Percentiles rank a stretch among this genome's conserved stretches.
Conservation (phyloP, 192 early-diverging fungal species). For the Coemansia sp. region DNA sequence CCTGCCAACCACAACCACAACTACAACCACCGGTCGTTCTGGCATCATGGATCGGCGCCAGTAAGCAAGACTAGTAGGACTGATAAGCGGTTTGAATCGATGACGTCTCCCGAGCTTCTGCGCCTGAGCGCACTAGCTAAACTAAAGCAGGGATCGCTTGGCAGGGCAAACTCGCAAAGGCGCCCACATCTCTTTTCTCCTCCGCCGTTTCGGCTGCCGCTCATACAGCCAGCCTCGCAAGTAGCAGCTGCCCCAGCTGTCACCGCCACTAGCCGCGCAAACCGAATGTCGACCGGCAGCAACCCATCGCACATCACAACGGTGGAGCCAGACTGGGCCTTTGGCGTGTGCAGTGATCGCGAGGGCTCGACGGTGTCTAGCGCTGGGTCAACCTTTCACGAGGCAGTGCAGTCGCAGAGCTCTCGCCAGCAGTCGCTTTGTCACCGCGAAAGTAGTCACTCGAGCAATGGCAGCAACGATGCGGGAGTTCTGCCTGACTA, state of each 20-base stretch:
- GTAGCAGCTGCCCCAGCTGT: background rate
- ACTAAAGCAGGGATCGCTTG: slow-evolving; percentile 7
- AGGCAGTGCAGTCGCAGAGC: background rate
- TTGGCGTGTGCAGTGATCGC: slow-evolving; percentile 6
- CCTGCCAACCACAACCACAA: background rate
- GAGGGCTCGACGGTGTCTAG: slow-evolving; percentile 21
- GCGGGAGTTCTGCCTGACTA: background rate
- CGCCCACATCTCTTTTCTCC: background rate
- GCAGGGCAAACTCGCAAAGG: background rate
- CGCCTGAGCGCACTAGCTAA: slow-evolving; percentile 20
- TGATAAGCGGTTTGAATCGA: slow-evolving; percentile 23
- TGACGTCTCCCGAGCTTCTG: slow-evolving; percentile 47
- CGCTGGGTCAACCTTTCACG: slow-evolving; percentile 23
- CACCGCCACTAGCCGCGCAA: background rate
- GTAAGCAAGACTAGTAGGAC: background rate
- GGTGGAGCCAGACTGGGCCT: slow-evolving; percentile 9
- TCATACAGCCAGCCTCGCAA: background rate
- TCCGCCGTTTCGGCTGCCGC: slow-evolving; percentile 1
- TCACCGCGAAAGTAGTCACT: slow-evolving; percentile 4
- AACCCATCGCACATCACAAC: slow-evolving; percentile 22
- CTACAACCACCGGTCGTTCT: slow-evolving; percentile 15
- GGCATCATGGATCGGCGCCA: slow-evolving; percentile 15
- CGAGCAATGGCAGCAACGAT: slow-evolving; percentile 1
- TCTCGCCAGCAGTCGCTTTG: slow-evolving; percentile 4
- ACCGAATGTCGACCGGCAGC: slow-evolving; percentile 14